These are phyloP conservation scores for Poronia punctata DNA, from an alignment of 495 filamentous ascomycete species.

Conservation along the genomic window DNA sequence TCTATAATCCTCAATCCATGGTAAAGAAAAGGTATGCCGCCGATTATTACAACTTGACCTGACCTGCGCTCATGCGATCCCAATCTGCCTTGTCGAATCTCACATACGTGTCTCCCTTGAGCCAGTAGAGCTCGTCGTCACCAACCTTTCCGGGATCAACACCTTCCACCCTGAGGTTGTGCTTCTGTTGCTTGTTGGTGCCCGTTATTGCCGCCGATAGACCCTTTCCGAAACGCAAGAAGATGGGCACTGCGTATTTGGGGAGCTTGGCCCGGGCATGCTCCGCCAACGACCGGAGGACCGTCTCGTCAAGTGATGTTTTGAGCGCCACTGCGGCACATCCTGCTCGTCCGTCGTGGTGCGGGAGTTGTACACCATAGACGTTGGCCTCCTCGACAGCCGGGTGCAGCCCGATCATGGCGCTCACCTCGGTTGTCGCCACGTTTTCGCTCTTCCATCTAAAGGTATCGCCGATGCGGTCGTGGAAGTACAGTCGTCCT, in stretches of 20 bases:
- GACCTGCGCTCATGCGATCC: constrained; percentile 57
- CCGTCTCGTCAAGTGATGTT: constrained; percentile 32
- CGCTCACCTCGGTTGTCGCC: constrained; percentile 73
- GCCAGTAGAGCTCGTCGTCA: constrained; percentile 57
- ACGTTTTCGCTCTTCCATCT: constrained; percentile 96
- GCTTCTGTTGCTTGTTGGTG: constrained; percentile 84
- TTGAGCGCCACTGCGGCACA: constrained; percentile 65
- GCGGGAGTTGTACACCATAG: constrained; percentile 75
- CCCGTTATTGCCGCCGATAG: constrained; percentile 58
- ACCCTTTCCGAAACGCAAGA: constrained; percentile 57
- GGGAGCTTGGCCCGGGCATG: constrained; percentile 55
- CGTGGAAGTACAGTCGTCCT: constrained; percentile 75
- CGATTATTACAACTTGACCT: constrained; percentile 55
- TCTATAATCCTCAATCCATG: no score
- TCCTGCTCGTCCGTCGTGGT: constrained; percentile 81
- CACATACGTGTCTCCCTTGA: constrained; percentile 60
- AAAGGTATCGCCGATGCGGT: constrained; percentile 91
- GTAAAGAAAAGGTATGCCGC: no score
- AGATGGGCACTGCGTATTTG: constrained; percentile 69
- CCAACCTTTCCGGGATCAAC: constrained; percentile 58
- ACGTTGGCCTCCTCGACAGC: constrained; percentile 75
- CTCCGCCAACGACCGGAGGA: constrained; percentile 52
- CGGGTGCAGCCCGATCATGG: constrained; percentile 61
- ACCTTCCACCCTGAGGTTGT: constrained; percentile 60
- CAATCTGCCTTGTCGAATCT: constrained; percentile 61